Evolutionary conservation across 208 protist species (phyloP), one percentile per base, ranked within the genome.

Genomic region (Acanthamoeba triangularis): DNA sequence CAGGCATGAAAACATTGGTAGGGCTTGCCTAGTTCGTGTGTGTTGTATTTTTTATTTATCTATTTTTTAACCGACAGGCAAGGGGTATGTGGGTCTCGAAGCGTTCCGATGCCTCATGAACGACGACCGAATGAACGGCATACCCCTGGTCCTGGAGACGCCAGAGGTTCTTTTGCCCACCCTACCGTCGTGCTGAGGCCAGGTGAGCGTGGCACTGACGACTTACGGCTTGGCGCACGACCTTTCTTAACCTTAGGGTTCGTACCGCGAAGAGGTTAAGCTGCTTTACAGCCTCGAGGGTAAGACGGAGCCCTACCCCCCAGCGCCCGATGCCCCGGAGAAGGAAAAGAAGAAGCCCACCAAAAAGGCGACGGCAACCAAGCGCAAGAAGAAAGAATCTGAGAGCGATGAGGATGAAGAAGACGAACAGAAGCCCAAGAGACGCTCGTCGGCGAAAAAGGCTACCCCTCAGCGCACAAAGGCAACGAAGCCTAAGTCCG

Each of bases 61-160:
- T 6, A 13, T 28, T 87, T 87, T 44, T 56, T 56, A 8, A n/a
- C 41, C 28, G 11, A 91, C 96, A 72, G 96, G 94, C 35, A 95
- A 96, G 41, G 96, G 96, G 14, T 35, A 61, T 20, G 65, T 97
- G 35, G 96, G 96, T 23, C 30, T 65, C 28, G 67, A 67, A 5
- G 63, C 69, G 18, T 97, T 97, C 47, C 47, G 82, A 30, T 97
- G 59, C 33, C 61, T 97, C 10, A 90, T 97, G 44, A 96, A 97
- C 33, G 85, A 97, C 65, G 44, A 78, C 54, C 54, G 88, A 2
- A 96, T 97, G 54, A 93, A 90, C 63, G 80, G 91, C 61, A 87
- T 97, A 33, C 96, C 96, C 63, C 78, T 97, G 96, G 72, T 97
- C 18, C 84, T 97, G 30, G 96, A 97, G 84, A 97, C 96, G 14